A percentile compares a stretch with the other conserved stretches of the same genome.
Conservation (phyloP, 2,329 filamentous ascomycete genomes). For the Beauveria australis region DNA sequence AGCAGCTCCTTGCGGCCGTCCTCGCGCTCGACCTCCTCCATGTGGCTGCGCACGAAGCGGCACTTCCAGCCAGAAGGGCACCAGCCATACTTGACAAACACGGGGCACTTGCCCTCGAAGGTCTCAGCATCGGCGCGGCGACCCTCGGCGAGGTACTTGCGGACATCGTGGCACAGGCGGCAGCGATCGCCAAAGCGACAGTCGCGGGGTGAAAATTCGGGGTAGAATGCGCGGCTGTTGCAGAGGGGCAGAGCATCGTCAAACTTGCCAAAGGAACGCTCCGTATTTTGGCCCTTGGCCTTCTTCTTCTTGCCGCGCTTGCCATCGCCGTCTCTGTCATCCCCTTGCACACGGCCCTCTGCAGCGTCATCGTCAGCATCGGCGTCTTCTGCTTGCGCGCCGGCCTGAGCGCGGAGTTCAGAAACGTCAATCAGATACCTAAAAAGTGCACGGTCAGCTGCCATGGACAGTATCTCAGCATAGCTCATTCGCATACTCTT, state of each 20-base stretch:
- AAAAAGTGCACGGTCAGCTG: slow-evolving; percentile 7
- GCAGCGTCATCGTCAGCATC: slow-evolving; percentile 39
- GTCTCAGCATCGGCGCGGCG: slow-evolving; percentile 73
- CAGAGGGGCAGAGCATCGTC: slow-evolving; percentile 72
- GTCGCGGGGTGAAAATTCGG: slow-evolving; percentile 73
- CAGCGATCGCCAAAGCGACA: slow-evolving; percentile 78
- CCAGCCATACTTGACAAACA: slow-evolving; percentile 66
- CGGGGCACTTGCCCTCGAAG: slow-evolving; percentile 70
- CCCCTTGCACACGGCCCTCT: slow-evolving; percentile 33
- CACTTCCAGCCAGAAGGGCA: slow-evolving; percentile 92
- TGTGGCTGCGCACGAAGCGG: slow-evolving; percentile 81
- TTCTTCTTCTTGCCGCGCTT: slow-evolving; percentile 39
- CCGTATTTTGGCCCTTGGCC: slow-evolving; percentile 65
- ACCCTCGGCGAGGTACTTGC: slow-evolving; percentile 75
- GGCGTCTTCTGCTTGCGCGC: slow-evolving; percentile 16
- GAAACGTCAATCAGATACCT: slow-evolving; percentile 36
- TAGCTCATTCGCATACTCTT: slow-evolving; percentile 43
- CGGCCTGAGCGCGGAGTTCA: slow-evolving; percentile 16
- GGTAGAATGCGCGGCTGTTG: slow-evolving; percentile 57
- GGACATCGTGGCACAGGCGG: slow-evolving; percentile 73
- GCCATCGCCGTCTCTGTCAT: slow-evolving; percentile 34
- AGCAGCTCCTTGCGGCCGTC: slow-evolving; percentile 80
- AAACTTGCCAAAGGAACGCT: slow-evolving; percentile 71
- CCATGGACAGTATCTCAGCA: neutral
- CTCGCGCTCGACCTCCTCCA: slow-evolving; percentile 65